Conservation (phyloP, 805 yeast genomes). For the Candida succiphila region DNA sequence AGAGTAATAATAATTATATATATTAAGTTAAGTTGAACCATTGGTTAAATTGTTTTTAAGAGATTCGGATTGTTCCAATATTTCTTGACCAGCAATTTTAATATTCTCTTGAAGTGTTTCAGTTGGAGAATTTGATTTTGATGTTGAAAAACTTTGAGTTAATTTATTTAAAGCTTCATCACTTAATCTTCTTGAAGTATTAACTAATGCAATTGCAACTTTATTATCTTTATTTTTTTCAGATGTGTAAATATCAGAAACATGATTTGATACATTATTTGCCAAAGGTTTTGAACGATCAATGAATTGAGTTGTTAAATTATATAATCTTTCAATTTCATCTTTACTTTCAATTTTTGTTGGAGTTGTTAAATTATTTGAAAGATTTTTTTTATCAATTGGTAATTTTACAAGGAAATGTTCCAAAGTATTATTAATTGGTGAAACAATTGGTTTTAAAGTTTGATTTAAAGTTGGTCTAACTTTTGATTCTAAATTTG, state of each 20-base stretch:
- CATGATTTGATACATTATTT: constrained; percentile 13
- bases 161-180: constrained; percentile 22
- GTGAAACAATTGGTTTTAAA: constrained; percentile 13
- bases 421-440: constrained; percentile 1
- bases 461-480: constrained; percentile 19
- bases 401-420: not conserved
- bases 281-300: not conserved
- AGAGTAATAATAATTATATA: not conserved
- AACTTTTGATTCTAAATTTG: constrained; percentile 10
- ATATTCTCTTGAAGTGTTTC: not conserved
- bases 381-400: not conserved
- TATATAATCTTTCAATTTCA: not conserved
- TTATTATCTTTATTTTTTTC: constrained; percentile 19
- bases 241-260: constrained; percentile 18
- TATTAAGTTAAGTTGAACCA: not conserved
- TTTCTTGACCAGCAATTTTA: not conserved
- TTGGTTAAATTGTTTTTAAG: not conserved
- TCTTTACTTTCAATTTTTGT: not conserved
- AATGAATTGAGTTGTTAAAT: not conserved
- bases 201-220: constrained; percentile 23
- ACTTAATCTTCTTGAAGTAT: constrained; percentile 26
- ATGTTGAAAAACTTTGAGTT: constrained; percentile 1
- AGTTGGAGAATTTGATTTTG: constrained; percentile 13
- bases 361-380: not conserved
- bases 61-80: not conserved